Evolutionary conservation across 805 yeast species (phyloP), one percentile per base, ranked within the genome.

Genomic region (Candida berthetii): DNA sequence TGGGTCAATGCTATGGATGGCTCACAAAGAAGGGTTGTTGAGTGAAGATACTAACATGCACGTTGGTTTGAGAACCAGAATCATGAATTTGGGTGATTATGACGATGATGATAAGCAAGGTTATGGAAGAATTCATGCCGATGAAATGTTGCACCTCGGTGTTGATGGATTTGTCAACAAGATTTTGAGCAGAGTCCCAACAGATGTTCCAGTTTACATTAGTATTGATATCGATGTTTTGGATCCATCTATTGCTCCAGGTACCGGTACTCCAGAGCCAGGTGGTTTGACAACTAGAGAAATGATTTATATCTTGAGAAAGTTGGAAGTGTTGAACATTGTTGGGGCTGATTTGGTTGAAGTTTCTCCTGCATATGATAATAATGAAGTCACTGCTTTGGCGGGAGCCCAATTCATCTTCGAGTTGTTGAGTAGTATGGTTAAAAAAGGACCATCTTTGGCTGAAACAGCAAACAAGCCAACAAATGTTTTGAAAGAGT

Each of bases 1-100:
- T 54, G 93, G 93, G 7, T 80, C 89, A 7, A 82, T 84, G 87
- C 67, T 84, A 35, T 84, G 90, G 89, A 71, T 79, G 69, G 91
- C 91, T 7, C 48, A 56, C n/a, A 66, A 80, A 42, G 91, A 84
- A 55, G 86, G 83, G 1, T 65, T 84, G 40, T 60, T 84, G 13
- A 56, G 70, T 32, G 62, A 65, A 25, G 63, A 65, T 25, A 60
- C 70, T 37, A 82, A 85, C 52, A 68, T 82, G 34, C 93, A 85
- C 54, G 82, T 85, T 17, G 91, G 93, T 0, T 61, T 85, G 34
- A 71, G 91, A 48, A 81, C 91, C 1, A 74, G 86, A 53, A 62
- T 85, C 27, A 69, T 80, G 0, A 88, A 89, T 6, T 57, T 60
- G 13, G 74, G 61, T 37, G 87, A 81, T 57, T 80, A 74, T 49